A percentile compares a stretch with the other conserved stretches of the same genome.
Evolutionary conservation across 495 filamentous ascomycete genomes (phyloP).

Genomic region (Copromyces sp.): DNA sequence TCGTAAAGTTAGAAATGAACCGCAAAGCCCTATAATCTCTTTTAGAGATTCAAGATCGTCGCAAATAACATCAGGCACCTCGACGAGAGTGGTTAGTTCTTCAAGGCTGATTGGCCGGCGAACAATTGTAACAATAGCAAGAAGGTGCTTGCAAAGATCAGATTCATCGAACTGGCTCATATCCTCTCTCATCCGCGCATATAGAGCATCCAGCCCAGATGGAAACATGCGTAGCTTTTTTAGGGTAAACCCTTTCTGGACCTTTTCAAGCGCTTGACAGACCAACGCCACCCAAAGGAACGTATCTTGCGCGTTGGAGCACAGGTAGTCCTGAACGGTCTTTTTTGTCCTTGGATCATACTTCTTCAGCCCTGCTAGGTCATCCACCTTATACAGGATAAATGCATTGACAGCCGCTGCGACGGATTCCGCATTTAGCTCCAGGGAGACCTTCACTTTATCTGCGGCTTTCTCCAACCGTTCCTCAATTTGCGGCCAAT

Average conservation of each 20-base stretch:
- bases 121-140: slow-evolving; percentile 3
- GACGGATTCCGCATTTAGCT: too few species aligned
- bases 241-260: not conserved
- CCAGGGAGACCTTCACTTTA: too few species aligned
- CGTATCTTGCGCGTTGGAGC: too few species aligned
- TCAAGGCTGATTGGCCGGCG: slow-evolving; percentile 12
- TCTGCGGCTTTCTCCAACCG: too few species aligned
- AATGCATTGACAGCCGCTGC: too few species aligned
- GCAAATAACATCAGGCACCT: not conserved
- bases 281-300: slow-evolving; percentile 30
- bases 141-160: slow-evolving; percentile 9
- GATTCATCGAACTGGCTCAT: not conserved
- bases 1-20: slow-evolving; percentile 18
- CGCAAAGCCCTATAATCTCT: slow-evolving; percentile 14
- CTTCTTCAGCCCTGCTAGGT: too few species aligned
- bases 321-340: too few species aligned
- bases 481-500: too few species aligned
- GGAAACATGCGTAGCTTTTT: slow-evolving; percentile 7
- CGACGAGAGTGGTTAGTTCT: slow-evolving; percentile 10
- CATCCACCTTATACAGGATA: too few species aligned
- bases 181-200: not conserved
- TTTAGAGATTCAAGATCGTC: not conserved
- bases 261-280: slow-evolving; percentile 13
- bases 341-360: too few species aligned
- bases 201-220: slow-evolving; percentile 9